Evolutionary conservation across 306 rosid genomes (phyloP).

Genomic region (Albizia julibrissin): DNA sequence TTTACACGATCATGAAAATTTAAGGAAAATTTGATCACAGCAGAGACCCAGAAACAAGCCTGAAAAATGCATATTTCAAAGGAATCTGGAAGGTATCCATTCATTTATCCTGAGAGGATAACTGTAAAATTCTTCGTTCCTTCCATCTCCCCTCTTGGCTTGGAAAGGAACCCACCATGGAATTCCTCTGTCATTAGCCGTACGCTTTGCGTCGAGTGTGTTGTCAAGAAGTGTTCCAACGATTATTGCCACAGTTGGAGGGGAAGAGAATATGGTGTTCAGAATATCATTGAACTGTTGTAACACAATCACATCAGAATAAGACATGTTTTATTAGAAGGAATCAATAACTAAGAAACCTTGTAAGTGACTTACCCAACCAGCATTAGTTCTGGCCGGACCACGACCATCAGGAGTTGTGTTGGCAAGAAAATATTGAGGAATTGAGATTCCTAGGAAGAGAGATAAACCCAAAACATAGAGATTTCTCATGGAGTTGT

Average conservation of each 20-base stretch:
- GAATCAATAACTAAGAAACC: conserved; percentile 10
- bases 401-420: conserved; percentile 71
- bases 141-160: conserved; percentile 64
- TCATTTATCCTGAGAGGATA: conserved; percentile 68
- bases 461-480: conserved; percentile 80
- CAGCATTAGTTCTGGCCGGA: conserved; percentile 72
- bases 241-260: conserved; percentile 80
- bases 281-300: conserved; percentile 81
- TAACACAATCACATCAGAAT: conserved; percentile 24
- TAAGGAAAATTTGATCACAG: background rate
- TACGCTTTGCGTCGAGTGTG: conserved; percentile 62
- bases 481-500: conserved; percentile 80
- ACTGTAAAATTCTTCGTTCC: conserved; percentile 77
- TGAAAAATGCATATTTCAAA: conserved; percentile 14
- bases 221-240: conserved; percentile 83
- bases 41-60: conserved; percentile 2
- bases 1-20: conserved; percentile 32
- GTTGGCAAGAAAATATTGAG: conserved; percentile 78
- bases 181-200: conserved; percentile 65
- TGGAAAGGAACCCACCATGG: conserved; percentile 92
- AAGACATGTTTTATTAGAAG: too few species aligned
- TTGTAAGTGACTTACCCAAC: conserved; percentile 73
- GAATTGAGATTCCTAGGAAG: conserved; percentile 85
- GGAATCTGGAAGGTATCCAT: conserved; percentile 67
- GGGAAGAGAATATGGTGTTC: conserved; percentile 90